Evolutionary conservation across 1,284 basidiomycete species (phyloP).

Genomic region (Trichosporon ovoides): DNA sequence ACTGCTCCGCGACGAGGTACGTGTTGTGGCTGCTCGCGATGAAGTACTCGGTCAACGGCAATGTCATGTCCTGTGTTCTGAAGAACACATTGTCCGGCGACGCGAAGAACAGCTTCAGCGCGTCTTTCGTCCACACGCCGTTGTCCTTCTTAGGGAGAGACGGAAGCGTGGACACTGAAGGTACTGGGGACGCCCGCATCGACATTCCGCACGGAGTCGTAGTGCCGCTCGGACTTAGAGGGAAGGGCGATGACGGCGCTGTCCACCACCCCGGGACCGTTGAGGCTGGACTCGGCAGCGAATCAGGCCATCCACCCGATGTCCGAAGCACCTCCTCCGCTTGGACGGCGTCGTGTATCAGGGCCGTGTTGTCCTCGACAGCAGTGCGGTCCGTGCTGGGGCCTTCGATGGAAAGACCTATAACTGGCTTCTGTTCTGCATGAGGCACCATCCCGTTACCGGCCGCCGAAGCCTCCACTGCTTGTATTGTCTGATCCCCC

Average conservation of each 20-base stretch:
- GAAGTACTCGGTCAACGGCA: conserved; percentile 80
- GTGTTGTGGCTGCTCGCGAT: conserved; percentile 96
- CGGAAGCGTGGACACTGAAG: background rate
- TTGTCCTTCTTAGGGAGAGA: background rate
- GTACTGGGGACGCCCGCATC: background rate
- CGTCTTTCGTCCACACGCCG: conserved; percentile 28
- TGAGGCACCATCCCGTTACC: background rate
- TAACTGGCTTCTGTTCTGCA: background rate
- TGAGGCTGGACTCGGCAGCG: background rate
- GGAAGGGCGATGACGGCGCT: background rate
- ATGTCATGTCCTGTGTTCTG: conserved; percentile 64
- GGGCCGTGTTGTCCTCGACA: background rate
- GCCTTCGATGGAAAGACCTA: background rate
- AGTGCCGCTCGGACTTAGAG: background rate
- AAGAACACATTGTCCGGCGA: conserved; percentile 62
- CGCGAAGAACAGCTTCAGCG: conserved; percentile 59
- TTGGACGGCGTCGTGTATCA: background rate
- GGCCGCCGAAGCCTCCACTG: background rate
- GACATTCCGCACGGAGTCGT: background rate
- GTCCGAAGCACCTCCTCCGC: background rate
- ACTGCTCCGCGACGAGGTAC: conserved; percentile 90
- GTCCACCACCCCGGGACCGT: background rate
- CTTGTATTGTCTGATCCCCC: too few relatives aligned
- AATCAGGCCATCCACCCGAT: background rate
- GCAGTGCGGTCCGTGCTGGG: background rate